phyloP scores from a whole-genome alignment of 164 flowering plant genomes.

The Nelumbo lutea region DNA sequence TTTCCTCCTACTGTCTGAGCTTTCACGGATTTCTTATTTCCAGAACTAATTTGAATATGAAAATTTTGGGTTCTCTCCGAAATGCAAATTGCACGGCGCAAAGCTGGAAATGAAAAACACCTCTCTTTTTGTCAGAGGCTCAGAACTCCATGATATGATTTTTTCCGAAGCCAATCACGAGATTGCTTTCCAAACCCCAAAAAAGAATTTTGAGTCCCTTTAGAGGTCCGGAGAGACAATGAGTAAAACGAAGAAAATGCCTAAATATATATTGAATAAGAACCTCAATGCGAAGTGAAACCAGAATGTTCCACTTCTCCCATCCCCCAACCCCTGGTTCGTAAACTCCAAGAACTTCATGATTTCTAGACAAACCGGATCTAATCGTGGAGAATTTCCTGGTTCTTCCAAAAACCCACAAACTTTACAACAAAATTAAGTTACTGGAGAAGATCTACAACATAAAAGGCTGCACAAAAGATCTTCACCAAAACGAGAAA shows the following conservation, averaged over 20 bases:
- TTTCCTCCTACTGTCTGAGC: neutral
- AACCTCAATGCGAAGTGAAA: too few relatives aligned
- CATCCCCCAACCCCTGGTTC: neutral
- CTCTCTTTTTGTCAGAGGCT: neutral
- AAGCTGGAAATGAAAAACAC: neutral
- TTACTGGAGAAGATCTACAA: neutral
- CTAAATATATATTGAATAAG: too few relatives aligned
- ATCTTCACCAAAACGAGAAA: neutral
- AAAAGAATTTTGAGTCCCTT: slow-evolving; percentile 16
- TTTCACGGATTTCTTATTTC: too few relatives aligned
- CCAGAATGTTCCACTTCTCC: neutral
- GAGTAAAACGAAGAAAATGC: neutral
- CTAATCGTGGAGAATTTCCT: neutral
- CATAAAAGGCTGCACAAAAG: neutral
- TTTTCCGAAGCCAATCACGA: neutral
- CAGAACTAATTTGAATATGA: too few relatives aligned
- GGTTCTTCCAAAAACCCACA: slow-evolving; percentile 2
- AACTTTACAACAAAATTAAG: slow-evolving; percentile 3
- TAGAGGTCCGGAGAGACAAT: slow-evolving; percentile 7
- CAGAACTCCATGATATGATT: neutral
- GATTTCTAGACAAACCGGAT: neutral
- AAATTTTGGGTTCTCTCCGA: too few relatives aligned
- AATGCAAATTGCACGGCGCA: too few relatives aligned
- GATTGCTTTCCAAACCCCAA: slow-evolving; percentile 18
- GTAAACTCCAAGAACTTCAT: neutral